Conservation (phyloP, 2,329 filamentous ascomycete genomes). For the Cadophora gregata region DNA sequence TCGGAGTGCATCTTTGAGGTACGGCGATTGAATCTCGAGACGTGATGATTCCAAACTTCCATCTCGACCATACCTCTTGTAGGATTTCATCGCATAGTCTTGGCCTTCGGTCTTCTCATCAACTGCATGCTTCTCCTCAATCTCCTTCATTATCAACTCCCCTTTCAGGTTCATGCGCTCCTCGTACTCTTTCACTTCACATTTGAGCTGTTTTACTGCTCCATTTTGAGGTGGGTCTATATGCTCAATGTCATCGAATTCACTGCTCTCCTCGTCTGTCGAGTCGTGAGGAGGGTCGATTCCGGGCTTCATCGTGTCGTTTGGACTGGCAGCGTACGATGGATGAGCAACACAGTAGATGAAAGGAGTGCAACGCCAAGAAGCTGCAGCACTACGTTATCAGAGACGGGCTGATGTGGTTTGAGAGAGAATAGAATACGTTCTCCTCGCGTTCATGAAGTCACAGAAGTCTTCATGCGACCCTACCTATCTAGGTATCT, state of each 20-base stretch:
- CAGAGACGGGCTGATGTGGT: neutral
- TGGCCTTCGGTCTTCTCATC: conserved; percentile 9
- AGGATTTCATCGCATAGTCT: conserved; percentile 7
- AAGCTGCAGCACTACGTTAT: too few species aligned
- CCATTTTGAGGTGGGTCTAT: neutral
- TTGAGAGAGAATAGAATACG: too few species aligned
- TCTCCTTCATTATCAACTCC: conserved; percentile 3
- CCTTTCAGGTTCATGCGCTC: conserved; percentile 11
- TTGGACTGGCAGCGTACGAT: too few species aligned
- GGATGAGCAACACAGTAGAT: too few species aligned
- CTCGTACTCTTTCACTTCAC: conserved; percentile 13
- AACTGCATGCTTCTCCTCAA: conserved; percentile 1
- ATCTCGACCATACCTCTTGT: conserved; percentile 6
- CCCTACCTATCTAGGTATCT: too few species aligned
- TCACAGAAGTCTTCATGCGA: too few species aligned
- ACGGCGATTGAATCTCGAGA: conserved; percentile 25
- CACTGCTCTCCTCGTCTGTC: neutral
- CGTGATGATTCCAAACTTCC: conserved; percentile 7
- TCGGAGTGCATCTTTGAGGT: conserved; percentile 24
- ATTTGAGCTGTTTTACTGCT: conserved; percentile 2
- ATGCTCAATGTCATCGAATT: conserved; percentile 2
- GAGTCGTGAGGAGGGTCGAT: neutral
- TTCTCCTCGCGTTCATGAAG: too few species aligned
- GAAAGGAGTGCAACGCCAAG: too few species aligned
- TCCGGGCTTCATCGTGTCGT: neutral